Percentiles rank a stretch among this genome's conserved stretches.
Evolutionary conservation across 2,329 filamentous ascomycete species (phyloP).

Genomic region (Hyphodiscus sp.): DNA sequence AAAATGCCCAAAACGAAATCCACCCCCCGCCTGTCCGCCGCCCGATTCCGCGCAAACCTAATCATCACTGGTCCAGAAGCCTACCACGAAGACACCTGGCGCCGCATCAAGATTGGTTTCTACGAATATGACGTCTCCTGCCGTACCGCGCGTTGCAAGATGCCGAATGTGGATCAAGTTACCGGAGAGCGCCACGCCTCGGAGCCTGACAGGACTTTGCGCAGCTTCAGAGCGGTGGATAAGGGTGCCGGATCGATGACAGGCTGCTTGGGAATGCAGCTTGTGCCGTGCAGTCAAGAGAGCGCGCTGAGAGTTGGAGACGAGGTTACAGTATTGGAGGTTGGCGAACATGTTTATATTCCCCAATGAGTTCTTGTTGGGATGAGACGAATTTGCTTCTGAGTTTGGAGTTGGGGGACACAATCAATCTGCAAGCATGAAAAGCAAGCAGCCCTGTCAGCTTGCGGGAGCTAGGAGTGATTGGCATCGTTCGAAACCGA

Average conservation of each 20-base stretch:
- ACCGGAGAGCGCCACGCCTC: conserved; percentile 31
- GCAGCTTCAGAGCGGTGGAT: conserved; percentile 54
- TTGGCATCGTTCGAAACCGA: not conserved
- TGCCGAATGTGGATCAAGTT: conserved; percentile 63
- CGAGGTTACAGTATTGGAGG: conserved; percentile 9
- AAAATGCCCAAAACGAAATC: conserved; percentile 45
- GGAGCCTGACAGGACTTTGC: conserved; percentile 53
- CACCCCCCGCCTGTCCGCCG: conserved; percentile 48
- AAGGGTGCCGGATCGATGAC: conserved; percentile 45
- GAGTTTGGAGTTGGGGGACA: not conserved
- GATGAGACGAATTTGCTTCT: not conserved
- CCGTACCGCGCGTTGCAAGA: conserved; percentile 61
- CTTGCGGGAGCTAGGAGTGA: not conserved
- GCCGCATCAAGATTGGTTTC: conserved; percentile 44
- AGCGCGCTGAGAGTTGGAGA: conserved; percentile 21
- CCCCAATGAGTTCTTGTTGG: not conserved
- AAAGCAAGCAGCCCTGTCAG: not conserved
- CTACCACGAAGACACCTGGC: conserved; percentile 68
- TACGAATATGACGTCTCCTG: conserved; percentile 55
- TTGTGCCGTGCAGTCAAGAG: conserved; percentile 47
- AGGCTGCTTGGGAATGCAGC: conserved; percentile 60
- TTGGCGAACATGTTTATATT: conserved; percentile 5
- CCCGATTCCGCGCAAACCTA: conserved; percentile 67
- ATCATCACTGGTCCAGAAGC: conserved; percentile 57
- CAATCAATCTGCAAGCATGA: not conserved